phyloP scores from a whole-genome alignment of 2,329 filamentous ascomycete species.

The Fusarium neocosmosporiellum region DNA sequence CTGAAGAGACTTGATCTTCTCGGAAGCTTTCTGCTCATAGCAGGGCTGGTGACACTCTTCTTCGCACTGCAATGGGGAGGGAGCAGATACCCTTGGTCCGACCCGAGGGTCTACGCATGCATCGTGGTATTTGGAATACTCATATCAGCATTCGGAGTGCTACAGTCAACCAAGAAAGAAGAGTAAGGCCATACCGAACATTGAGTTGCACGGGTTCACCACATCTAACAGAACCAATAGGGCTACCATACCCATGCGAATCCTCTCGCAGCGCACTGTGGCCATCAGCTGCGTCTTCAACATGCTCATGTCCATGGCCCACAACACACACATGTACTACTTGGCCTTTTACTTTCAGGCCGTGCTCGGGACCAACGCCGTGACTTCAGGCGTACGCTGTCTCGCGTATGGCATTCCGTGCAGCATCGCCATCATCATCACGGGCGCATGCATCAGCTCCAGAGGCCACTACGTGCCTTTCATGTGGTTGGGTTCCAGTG shows the following conservation, averaged over 20 bases:
- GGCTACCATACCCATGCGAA: conserved; percentile 9
- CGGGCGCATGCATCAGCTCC: conserved; percentile 4
- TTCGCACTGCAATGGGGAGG: conserved; percentile 25
- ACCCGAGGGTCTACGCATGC: conserved; percentile 6
- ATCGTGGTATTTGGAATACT: conserved; percentile 10
- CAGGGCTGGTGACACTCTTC: conserved; percentile 6
- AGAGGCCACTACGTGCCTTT: conserved; percentile 34
- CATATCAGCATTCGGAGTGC: not conserved
- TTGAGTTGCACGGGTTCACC: too few species aligned
- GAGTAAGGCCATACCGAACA: not conserved
- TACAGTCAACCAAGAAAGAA: conserved; percentile 12
- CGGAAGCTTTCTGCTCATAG: conserved; percentile 14
- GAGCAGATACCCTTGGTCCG: conserved; percentile 13
- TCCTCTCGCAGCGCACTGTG: conserved; percentile 14
- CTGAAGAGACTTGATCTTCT: conserved; percentile 13
- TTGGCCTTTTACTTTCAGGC: conserved; percentile 27
- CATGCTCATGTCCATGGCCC: conserved; percentile 29
- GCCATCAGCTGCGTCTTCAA: conserved; percentile 20
- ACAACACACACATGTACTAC: conserved; percentile 27
- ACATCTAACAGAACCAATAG: not conserved
- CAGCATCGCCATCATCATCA: conserved; percentile 15
- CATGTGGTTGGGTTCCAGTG: conserved; percentile 20
- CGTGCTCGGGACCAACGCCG: conserved; percentile 9
- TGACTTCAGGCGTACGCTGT: conserved; percentile 14
- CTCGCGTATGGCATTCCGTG: conserved; percentile 4